Evolutionary conservation across 2,329 filamentous ascomycete species (phyloP).

Genomic region (Colletotrichum abscissum): DNA sequence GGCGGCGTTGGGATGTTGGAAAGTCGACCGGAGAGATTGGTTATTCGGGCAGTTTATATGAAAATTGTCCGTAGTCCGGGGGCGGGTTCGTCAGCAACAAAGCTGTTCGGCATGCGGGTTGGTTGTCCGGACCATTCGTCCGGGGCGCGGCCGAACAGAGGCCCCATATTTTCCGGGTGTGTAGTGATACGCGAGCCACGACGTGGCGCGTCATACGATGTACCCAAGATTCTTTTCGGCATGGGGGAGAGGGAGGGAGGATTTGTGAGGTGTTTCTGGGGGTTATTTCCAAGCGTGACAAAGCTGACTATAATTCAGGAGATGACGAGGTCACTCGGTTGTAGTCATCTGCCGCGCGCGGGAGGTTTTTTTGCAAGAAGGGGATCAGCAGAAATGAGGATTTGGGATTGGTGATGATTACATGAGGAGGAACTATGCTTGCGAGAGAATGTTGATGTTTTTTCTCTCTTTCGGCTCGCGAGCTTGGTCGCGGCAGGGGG

Average conservation of each 20-base stretch:
- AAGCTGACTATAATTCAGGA: not conserved
- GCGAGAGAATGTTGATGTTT: not conserved
- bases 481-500: not conserved
- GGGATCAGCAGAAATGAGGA: not conserved
- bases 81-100: not conserved
- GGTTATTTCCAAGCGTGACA: not conserved
- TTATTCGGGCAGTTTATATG: not conserved
- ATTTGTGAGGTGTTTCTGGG: not conserved
- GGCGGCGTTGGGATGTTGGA: not conserved
- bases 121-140: conserved; percentile 5
- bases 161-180: not conserved
- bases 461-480: not conserved
- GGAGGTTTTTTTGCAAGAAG: not conserved
- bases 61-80: not conserved
- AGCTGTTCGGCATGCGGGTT: not conserved
- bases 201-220: not conserved
- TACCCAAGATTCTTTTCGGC: not conserved
- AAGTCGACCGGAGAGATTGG: not conserved
- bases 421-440: not conserved
- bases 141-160: conserved; percentile 10
- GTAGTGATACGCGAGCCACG: not conserved
- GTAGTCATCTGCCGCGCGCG: not conserved
- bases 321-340: not conserved
- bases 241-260: too few species aligned
- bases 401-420: not conserved